Base-by-base conservation (phyloP, 2,329 filamentous ascomycete species). In the Tolypocladium cylindrosporum region DNA sequence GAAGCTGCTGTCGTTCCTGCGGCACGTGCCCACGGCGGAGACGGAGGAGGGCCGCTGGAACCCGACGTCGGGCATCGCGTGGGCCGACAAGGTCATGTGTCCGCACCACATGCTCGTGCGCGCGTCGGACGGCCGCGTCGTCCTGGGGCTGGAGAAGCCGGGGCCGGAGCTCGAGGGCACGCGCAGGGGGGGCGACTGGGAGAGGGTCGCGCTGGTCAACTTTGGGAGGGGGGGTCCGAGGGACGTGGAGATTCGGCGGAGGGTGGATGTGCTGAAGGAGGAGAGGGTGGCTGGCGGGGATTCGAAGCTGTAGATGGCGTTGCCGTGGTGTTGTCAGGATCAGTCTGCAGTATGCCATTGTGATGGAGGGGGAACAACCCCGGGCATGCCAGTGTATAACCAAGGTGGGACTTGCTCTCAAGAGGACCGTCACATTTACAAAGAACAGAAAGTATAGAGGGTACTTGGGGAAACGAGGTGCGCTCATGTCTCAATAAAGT, bases 31-130 rank as follows among this genome's bases (percentile, higher is more conserved):
- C 34, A 79, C 75, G 39, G 73, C 74, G 1, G 72, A 71, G 8
- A 72, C 76, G 55, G 71, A 69, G 3, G 71, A 67, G 52, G 73
- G 72, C 2, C 69, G 69, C 42, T 62, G 64, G 43, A 74, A 82
- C 45, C 67, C 66, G 1, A 78, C 78, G 19, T 69, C 76, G 6
- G 48, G 59, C 37, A 81, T 82, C n/a, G 67, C 79, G 0, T 87
- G 82, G 83, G 75, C 71, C 0, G 78, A 85, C 6, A 85, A 86
- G 68, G 79, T 81, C n/a, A 87, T 88, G 58, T 80, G 79, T 61
- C 84, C 85, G 4, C 71, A 73, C 3, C 70, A 70, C 14, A 56
- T 84, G 9, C 75, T 80, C 21, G 64, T 79, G 58, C 69, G 76
- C 52, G 70, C 72, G 53, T 65, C 67, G 3, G 79, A 81, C 58